Evolutionary conservation across 2,329 filamentous ascomycete genomes (phyloP).

Genomic region (Apiospora saccharicola): DNA sequence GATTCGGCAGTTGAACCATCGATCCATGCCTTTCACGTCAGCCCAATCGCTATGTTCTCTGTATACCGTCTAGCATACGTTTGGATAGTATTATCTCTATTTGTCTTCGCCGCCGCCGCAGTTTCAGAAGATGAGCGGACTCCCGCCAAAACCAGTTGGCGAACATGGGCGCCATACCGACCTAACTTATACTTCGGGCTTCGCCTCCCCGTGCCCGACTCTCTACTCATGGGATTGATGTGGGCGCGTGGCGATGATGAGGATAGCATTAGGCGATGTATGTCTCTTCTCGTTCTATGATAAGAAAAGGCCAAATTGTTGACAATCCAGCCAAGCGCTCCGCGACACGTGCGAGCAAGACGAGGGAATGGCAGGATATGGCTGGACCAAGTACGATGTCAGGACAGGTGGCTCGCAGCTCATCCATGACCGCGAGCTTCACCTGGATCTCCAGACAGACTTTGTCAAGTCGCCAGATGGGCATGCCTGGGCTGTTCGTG

Average conservation of each 20-base stretch:
- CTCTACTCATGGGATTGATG: conserved; percentile 79
- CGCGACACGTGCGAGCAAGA: conserved; percentile 96
- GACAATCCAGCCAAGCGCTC: conserved; percentile 63
- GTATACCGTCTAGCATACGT: background rate
- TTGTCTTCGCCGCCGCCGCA: background rate
- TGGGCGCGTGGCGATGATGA: conserved; percentile 89
- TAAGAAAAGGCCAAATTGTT: conserved; percentile 19
- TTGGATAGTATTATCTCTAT: background rate
- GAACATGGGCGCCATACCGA: conserved; percentile 95
- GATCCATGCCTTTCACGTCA: background rate
- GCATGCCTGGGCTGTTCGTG: conserved; percentile 89
- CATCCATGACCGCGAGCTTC: conserved; percentile 89
- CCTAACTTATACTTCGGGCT: conserved; percentile 95
- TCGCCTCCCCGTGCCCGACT: conserved; percentile 78
- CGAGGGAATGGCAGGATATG: conserved; percentile 92
- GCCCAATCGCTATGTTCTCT: background rate
- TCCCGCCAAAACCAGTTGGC: conserved; percentile 75
- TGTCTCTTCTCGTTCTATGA: conserved; percentile 38
- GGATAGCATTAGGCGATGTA: conserved; percentile 76
- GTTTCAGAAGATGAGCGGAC: conserved; percentile 25
- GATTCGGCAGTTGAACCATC: background rate
- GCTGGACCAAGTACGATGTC: conserved; percentile 97
- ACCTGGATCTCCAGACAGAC: conserved; percentile 87
- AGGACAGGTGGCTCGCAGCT: conserved; percentile 86
- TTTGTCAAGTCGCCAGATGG: conserved; percentile 95